Evolutionary conservation across 192 early-diverging fungal genomes (phyloP).

Genomic region (Linnemannia elongata): DNA sequence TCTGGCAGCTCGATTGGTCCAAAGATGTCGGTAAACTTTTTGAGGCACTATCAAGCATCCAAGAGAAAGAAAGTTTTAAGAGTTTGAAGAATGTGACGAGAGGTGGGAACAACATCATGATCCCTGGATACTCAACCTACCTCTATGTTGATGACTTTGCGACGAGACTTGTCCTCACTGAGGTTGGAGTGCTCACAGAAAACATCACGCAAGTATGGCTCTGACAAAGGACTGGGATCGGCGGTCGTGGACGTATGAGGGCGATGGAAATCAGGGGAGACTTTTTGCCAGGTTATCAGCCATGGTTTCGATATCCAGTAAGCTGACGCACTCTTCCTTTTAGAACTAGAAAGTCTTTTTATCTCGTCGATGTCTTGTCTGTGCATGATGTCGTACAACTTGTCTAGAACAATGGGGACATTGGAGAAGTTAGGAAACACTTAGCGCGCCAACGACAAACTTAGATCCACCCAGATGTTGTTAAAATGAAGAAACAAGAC

Average conservation of each 20-base stretch:
- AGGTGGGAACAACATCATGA: background rate
- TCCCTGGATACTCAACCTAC: background rate
- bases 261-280: slow-evolving; percentile 21
- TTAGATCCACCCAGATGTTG: background rate
- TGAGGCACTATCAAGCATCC: background rate
- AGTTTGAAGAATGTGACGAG: background rate
- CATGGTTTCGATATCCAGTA: slow-evolving; percentile 42
- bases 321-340: background rate
- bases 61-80: too few species aligned
- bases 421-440: background rate
- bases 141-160: slow-evolving; percentile 24
- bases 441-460: background rate
- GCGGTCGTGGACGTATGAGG: background rate
- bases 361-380: slow-evolving; percentile 36
- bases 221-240: slow-evolving; percentile 28
- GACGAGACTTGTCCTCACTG: slow-evolving; percentile 10
- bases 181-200: slow-evolving; percentile 32
- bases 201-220: slow-evolving; percentile 21
- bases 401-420: slow-evolving; percentile 17
- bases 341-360: slow-evolving; percentile 5
- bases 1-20: slow-evolving; percentile 19
- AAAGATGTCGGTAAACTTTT: slow-evolving; percentile 14
- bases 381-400: slow-evolving; percentile 40
- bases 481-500: background rate
- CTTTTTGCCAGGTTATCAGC: slow-evolving; percentile 39